Evolutionary conservation across 495 filamentous ascomycete genomes (phyloP), one percentile per base, ranked within the genome.

Genomic region (Evernia prunastri): DNA sequence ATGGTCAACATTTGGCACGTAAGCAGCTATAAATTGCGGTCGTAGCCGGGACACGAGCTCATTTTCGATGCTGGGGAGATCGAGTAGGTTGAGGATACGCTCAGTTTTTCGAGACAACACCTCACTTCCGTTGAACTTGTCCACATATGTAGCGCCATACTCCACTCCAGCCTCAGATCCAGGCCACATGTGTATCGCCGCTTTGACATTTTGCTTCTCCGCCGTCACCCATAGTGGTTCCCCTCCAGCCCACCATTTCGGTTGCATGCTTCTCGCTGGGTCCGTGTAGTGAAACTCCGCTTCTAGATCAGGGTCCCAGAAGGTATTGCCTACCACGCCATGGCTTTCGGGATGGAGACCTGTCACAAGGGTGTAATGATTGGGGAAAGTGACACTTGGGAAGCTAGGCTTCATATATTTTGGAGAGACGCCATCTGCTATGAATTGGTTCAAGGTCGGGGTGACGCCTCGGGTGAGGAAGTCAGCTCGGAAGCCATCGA

Each of bases 161-260:
- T 65, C 59, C 66, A 90, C 82, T 67, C 89, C 86, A 2, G 90
- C 91, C 74, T 97, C 95, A 25, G 88, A 92, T 4, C 95, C 94
- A 0, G 95, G 94, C 94, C 94, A 99, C 94, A 99, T 99, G 72
- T 97, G 95, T 35, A 97, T 86, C 20, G 90, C 95, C 36, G 84
- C 84, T 60, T 79, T 83, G 57, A 96, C 77, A 9, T 86, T 86
- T 60, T 86, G 83, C 40, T 86, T 84, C 71, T 97, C 92, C 10
- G 94, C 92, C 0, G 94, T 93, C 40, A 87, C 85, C 94, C 94
- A 99, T 49, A 99, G 76, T 0, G 94, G 94, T 69, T 97, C 92
- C 0, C 91, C 92, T 6, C 76, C 80, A 60, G 79, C 79, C 94
- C 95, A 99, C 95, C 95, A 98, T 68, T 92, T 88, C 0, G 87